Evolutionary conservation across 2,329 filamentous ascomycete species (phyloP).

Genomic region (Colletotrichum liaoningense): DNA sequence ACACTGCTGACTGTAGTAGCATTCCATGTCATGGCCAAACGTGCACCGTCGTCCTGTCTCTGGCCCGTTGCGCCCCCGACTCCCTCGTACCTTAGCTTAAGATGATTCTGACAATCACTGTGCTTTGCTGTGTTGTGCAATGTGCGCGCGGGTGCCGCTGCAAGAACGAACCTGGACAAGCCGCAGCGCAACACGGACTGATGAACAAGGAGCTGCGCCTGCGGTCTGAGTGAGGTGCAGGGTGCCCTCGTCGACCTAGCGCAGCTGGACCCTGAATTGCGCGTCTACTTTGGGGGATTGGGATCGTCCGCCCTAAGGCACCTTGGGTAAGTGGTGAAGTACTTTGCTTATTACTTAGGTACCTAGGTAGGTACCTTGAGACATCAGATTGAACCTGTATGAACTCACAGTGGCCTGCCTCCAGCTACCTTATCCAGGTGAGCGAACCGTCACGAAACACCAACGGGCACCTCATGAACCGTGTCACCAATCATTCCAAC

Average conservation of each 20-base stretch:
- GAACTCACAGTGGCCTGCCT: not conserved
- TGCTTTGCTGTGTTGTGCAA: not conserved
- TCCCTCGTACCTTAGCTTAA: no score
- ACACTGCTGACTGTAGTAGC: not conserved
- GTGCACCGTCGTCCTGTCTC: not conserved
- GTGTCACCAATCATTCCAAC: not conserved
- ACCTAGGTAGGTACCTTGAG: not conserved
- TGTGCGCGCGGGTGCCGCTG: not conserved
- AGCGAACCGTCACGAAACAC: not conserved
- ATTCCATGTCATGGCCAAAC: not conserved
- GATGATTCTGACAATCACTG: not conserved
- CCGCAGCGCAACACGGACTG: no score
- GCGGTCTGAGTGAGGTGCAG: not conserved
- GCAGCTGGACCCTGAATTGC: slow-evolving; percentile 2
- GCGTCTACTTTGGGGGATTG: not conserved
- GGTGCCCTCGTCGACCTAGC: not conserved
- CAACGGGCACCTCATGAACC: not conserved
- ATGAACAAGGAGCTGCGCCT: not conserved
- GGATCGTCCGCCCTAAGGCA: not conserved
- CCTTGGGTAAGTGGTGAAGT: not conserved
- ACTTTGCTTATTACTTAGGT: not conserved
- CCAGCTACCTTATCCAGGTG: not conserved
- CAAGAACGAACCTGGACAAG: not conserved
- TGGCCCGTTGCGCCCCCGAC: not conserved
- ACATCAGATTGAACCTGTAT: not conserved